phyloP scores from a whole-genome alignment of 176 grass and related monocot genomes.

The Thinopyrum elongatum region DNA sequence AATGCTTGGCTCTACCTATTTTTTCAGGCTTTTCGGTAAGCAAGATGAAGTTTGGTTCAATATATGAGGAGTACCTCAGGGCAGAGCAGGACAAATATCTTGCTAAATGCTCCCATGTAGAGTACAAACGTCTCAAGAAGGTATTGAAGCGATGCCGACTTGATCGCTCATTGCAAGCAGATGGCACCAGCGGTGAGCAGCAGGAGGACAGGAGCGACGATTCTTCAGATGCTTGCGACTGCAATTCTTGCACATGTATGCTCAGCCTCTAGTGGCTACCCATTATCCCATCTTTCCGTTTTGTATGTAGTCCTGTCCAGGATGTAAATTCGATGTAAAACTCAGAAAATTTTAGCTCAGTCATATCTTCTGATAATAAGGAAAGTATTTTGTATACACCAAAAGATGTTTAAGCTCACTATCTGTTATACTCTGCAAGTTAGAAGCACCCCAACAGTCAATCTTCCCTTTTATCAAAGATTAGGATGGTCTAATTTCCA shows the following conservation, averaged over 20 bases:
- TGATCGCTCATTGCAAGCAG: slow-evolving; percentile 42
- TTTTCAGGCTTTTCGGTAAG: slow-evolving; percentile 3
- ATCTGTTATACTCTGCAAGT: neutral
- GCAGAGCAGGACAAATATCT: slow-evolving; percentile 62
- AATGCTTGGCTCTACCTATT: neutral
- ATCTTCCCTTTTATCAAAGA: neutral
- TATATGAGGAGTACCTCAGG: slow-evolving; percentile 59
- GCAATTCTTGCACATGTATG: slow-evolving; percentile 71
- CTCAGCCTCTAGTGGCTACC: neutral
- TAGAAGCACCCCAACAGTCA: neutral
- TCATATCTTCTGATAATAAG: neutral
- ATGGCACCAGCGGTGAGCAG: slow-evolving; percentile 18
- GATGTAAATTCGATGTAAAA: neutral
- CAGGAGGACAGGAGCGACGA: slow-evolving; percentile 18
- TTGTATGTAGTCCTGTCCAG: neutral
- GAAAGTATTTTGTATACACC: neutral
- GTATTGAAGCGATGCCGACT: slow-evolving; percentile 63
- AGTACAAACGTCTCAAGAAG: slow-evolving; percentile 79
- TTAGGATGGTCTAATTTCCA: neutral
- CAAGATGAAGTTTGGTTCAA: slow-evolving; percentile 71
- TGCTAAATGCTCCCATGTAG: slow-evolving; percentile 57
- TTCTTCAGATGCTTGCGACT: slow-evolving; percentile 41
- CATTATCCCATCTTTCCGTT: neutral
- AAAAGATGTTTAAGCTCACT: neutral
- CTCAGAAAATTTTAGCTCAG: neutral